phyloP scores from a whole-genome alignment of 1,284 basidiomycete genomes.

The Amylostereum chailletii region DNA sequence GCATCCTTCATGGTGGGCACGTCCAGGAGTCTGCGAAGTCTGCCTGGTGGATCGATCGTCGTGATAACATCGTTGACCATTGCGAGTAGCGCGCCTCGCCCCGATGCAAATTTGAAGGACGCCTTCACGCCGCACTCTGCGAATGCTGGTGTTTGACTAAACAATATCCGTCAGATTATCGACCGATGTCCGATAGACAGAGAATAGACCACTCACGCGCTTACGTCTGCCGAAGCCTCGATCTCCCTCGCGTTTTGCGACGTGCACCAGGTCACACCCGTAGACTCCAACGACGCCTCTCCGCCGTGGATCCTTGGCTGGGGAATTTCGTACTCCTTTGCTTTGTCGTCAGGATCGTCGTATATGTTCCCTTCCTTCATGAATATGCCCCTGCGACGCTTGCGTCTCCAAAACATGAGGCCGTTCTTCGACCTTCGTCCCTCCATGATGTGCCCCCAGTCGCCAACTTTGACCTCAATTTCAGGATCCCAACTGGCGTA shows the following conservation, averaged over 20 bases:
- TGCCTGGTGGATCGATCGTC: conserved; percentile 16
- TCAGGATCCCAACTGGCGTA: conserved; percentile 26
- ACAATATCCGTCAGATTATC: too few relatives aligned
- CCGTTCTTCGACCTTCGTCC: conserved; percentile 5
- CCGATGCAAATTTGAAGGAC: conserved; percentile 16
- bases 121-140: conserved; percentile 10
- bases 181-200: too few relatives aligned
- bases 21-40: conserved; percentile 18
- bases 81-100: conserved; percentile 17
- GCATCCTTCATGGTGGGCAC: conserved; percentile 13
- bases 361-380: conserved; percentile 24
- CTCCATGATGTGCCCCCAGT: conserved; percentile 20
- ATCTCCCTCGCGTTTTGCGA: conserved; percentile 18
- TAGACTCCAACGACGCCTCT: not conserved
- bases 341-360: conserved; percentile 9
- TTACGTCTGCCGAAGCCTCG: conserved; percentile 10
- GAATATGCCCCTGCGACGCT: conserved; percentile 17
- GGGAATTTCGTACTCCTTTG: conserved; percentile 16
- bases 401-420: conserved; percentile 17
- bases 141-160: conserved; percentile 13
- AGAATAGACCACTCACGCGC: conserved; percentile 11
- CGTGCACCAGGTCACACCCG: conserved; percentile 19
- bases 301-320: conserved; percentile 11
- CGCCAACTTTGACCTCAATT: conserved; percentile 18
- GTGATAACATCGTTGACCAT: conserved; percentile 11